Conservation (phyloP, 2,329 filamentous ascomycete species). For the Camillea tinctor region DNA sequence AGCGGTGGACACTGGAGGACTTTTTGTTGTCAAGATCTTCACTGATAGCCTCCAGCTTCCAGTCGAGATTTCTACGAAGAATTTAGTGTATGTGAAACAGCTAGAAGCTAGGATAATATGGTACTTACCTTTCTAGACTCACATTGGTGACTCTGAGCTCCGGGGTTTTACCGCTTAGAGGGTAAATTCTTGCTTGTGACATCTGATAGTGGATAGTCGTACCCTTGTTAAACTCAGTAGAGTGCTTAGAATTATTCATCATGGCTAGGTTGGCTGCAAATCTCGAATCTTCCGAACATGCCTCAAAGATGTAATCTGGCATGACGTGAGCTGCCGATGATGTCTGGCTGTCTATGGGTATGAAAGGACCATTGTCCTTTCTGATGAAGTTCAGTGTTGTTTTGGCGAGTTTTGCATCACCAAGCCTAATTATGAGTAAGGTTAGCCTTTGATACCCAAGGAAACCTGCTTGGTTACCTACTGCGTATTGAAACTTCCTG, state of each 20-base stretch:
- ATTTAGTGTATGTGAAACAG: constrained; percentile 14
- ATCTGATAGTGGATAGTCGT: constrained; percentile 5
- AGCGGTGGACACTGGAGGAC: constrained; percentile 20
- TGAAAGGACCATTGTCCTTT: constrained; percentile 13
- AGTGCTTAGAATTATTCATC: constrained; percentile 1
- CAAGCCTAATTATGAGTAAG: constrained; percentile 20
- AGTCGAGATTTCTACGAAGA: constrained; percentile 34
- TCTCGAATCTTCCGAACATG: constrained; percentile 13
- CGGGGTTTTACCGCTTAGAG: constrained; percentile 8
- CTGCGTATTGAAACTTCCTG: constrained; percentile 18
- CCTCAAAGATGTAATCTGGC: constrained; percentile 25
- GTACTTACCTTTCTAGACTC: constrained; percentile 34
- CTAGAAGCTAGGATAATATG: neutral
- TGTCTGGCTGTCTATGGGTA: constrained; percentile 19
- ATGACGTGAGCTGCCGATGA: constrained; percentile 13
- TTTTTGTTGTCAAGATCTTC: constrained; percentile 22
- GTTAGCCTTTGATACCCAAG: constrained; percentile 1
- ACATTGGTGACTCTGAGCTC: constrained; percentile 29
- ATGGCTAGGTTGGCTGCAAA: constrained; percentile 17
- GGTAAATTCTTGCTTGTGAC: constrained; percentile 10
- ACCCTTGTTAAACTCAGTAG: neutral
- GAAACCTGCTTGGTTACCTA: constrained; percentile 7
- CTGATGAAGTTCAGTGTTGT: constrained; percentile 18
- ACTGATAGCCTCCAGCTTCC: constrained; percentile 35
- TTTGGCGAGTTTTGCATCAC: constrained; percentile 8